These are phyloP conservation scores for Aspergillus conjunctus DNA, from an alignment of 495 filamentous ascomycete genomes.

Conservation along the genomic window DNA sequence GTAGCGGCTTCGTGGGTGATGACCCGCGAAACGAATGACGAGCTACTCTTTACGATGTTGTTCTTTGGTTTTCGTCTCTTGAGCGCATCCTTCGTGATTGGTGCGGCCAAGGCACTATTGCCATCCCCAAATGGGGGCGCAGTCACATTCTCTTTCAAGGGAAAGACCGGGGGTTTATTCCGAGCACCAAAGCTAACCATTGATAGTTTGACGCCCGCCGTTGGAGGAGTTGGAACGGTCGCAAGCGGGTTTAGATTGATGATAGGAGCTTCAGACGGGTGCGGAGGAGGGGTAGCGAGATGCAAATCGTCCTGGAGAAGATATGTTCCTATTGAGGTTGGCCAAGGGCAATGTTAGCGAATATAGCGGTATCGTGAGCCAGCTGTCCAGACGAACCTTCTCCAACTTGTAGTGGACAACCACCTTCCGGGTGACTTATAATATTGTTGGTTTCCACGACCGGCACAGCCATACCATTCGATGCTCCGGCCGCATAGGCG, in stretches of 20 bases:
- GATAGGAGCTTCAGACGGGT: conserved; percentile 87
- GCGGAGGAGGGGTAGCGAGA: conserved; percentile 91
- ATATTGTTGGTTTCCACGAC: conserved; percentile 92
- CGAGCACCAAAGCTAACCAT: conserved; percentile 67
- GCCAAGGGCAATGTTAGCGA: conserved; percentile 21
- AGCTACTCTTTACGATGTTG: conserved; percentile 97
- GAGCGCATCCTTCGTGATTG: conserved; percentile 67
- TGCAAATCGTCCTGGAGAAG: conserved; percentile 84
- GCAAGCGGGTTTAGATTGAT: conserved; percentile 87
- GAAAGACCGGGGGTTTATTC: conserved; percentile 57
- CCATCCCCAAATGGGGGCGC: conserved; percentile 85
- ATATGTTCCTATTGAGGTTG: conserved; percentile 69
- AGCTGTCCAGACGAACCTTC: conserved; percentile 62
- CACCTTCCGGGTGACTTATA: conserved; percentile 72
- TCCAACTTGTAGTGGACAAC: conserved; percentile 77
- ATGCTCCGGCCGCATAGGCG: conserved; percentile 65
- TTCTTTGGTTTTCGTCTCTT: conserved; percentile 93
- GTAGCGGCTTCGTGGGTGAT: conserved; percentile 80
- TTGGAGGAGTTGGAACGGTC: conserved; percentile 77
- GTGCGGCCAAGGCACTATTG: conserved; percentile 67
- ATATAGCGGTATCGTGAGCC: not conserved
- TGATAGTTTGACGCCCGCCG: conserved; percentile 83
- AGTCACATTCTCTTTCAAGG: conserved; percentile 34
- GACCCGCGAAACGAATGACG: conserved; percentile 93
- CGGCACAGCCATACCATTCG: conserved; percentile 63